These are phyloP conservation scores for Boletus rex-veris DNA, from an alignment of 768 basidiomycete species.

Conservation along the genomic window DNA sequence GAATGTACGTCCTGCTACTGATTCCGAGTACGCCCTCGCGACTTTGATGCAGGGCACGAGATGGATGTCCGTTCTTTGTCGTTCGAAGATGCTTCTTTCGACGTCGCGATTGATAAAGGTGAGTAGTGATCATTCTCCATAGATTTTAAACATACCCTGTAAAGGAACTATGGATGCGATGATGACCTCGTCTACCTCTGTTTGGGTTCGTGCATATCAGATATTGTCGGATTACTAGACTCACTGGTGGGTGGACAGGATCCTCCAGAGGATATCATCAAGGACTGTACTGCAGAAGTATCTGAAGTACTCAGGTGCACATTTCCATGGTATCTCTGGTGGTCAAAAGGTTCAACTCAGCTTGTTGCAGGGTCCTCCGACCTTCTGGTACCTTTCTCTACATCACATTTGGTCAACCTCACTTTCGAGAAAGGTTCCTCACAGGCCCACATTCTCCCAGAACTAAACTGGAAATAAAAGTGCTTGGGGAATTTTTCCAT, in stretches of 20 bases:
- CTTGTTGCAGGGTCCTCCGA: slow-evolving; percentile 53
- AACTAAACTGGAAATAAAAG: slow-evolving; percentile 61
- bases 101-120: slow-evolving; percentile 86
- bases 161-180: slow-evolving; percentile 85
- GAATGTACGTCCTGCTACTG: slow-evolving; percentile 45
- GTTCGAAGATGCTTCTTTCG: slow-evolving; percentile 59
- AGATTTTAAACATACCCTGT: neutral
- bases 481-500: slow-evolving; percentile 78
- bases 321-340: neutral
- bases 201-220: slow-evolving; percentile 55
- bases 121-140: neutral
- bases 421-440: slow-evolving; percentile 74
- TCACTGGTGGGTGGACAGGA: slow-evolving; percentile 42
- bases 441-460: slow-evolving; percentile 39
- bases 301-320: slow-evolving; percentile 66
- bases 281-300: slow-evolving; percentile 73
- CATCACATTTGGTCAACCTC: slow-evolving; percentile 86
- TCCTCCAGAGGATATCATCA: slow-evolving; percentile 66
- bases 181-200: slow-evolving; percentile 79
- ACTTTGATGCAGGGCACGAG: slow-evolving; percentile 57
- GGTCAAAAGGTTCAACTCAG: neutral
- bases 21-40: neutral
- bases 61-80: slow-evolving; percentile 75
- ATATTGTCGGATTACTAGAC: neutral
- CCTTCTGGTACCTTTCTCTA: slow-evolving; percentile 65